Conservation (phyloP, 495 filamentous ascomycete genomes). For the Rhypophila decipiens region DNA sequence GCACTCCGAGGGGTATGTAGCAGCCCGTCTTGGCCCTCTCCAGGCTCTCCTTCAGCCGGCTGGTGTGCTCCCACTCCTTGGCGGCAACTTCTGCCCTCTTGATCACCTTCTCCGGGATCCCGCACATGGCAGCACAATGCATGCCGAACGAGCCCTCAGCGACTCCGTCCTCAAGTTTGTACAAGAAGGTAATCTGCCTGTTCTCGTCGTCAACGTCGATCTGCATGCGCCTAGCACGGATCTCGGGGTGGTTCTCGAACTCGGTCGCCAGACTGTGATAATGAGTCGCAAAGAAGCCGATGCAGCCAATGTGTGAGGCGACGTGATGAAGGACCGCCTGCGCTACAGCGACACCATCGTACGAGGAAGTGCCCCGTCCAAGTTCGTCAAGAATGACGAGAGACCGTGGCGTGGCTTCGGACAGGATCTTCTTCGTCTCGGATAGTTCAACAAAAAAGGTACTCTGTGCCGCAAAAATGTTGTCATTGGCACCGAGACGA, state of each 20-base stretch:
- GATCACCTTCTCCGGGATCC: slow-evolving; percentile 77
- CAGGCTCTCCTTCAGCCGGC: slow-evolving; percentile 76
- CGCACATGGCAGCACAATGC: slow-evolving; percentile 98
- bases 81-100: slow-evolving; percentile 86
- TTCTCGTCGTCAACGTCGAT: slow-evolving; percentile 88
- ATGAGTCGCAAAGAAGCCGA: slow-evolving; percentile 97
- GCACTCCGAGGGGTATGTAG: slow-evolving; percentile 77
- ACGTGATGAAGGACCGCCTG: slow-evolving; percentile 95
- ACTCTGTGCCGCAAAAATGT: slow-evolving; percentile 95
- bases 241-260: slow-evolving; percentile 82
- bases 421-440: slow-evolving; percentile 97
- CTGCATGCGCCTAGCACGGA: slow-evolving; percentile 79
- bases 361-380: slow-evolving; percentile 86
- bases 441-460: slow-evolving; percentile 98
- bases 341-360: slow-evolving; percentile 94
- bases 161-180: slow-evolving; percentile 90
- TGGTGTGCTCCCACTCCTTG: slow-evolving; percentile 91
- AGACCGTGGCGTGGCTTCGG: slow-evolving; percentile 88
- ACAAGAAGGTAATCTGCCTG: slow-evolving; percentile 83
- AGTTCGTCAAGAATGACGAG: slow-evolving; percentile 98
- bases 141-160: slow-evolving; percentile 98
- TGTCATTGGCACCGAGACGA: slow-evolving; percentile 94
- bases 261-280: slow-evolving; percentile 92
- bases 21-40: slow-evolving; percentile 69
- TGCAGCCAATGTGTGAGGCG: slow-evolving; percentile 83